Base-by-base conservation (phyloP, 805 yeast genomes). In the Metschnikowia corniflorae region DNA sequence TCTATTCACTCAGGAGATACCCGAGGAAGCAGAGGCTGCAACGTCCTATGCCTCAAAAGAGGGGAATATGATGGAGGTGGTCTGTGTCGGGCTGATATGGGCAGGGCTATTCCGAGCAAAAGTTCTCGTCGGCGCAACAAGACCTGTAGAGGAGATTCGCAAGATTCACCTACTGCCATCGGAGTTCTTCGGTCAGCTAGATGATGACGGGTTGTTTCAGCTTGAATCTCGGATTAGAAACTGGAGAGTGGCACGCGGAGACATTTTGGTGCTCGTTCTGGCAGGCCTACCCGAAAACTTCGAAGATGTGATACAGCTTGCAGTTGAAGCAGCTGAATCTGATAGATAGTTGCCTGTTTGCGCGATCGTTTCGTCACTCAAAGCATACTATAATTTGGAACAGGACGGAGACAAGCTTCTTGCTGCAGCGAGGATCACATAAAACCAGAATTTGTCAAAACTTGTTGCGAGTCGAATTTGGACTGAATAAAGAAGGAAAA, bases 301-400 rank as follows among this genome's bases (percentile, higher is more conserved):
- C 16, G 18, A 16, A n/a, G 36, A 32, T 4, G 18, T 37, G 12
- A 26, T 24, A 8, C 36, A 37, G n/a, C 14, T 37, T 6, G 40
- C 40, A 8, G 33, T 37, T 16, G 36, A 27, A 18, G 16, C 33
- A 3, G 36, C 21, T 5, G 37, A 32, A n/a, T 15, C n/a, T 17
- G 6, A 14, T 8, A 7, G 9, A 12, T 25, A n/a, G 3, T n/a
- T n/a, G n/a, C 33, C 39, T 5, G 16, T 34, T 14, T 17, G 27
- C 16, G 27, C 12, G 25, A 23, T 34, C 10, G 29, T 34, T 5
- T 12, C 32, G 12, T 26, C 28, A 15, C 19, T 34, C 3, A 22
- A n/a, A 21, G 33, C 32, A 6, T 34, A 34, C 27, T 34, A 20
- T n/a, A 34, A 34, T 21, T 20, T 34, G 9, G 29, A 24, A 14